Evolutionary conservation across 306 rosid species (phyloP), one percentile per base, ranked within the genome.

Genomic region (Vachellia pachyceras): DNA sequence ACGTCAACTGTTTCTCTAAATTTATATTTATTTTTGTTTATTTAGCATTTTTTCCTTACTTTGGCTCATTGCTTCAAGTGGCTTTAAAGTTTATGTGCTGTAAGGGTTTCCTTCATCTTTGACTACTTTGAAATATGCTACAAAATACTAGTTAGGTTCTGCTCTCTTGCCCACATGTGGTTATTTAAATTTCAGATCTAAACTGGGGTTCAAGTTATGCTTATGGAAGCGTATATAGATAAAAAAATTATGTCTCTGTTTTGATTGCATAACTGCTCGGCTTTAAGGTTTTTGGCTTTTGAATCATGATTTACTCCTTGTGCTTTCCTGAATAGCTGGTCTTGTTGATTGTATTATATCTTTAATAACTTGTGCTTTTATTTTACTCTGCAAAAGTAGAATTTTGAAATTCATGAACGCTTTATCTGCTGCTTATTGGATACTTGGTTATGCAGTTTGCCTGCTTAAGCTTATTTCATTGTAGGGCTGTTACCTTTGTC

Each of bases 391-490:
- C 5, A 12, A 20, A 41, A 40, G 11, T 68, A 3, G 10, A 67
- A 40, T 40, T 20, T 22, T 20, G 2, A 60, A 23, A 68, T 3
- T 22, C 33, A 35, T 9, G 33, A 40, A 29, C 58, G 15, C 73
- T 7, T 64, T 1, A 50, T 82, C 40, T 77, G 23, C 52, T 63
- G 70, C 64, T 77, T 77, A 49, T 63, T 25, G 69, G 82, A 20
- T 33, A 23, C 35, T 60, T 41, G 1, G 7, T 72, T 73, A 29
- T 65, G 55, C 57, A 46, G 73, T 74, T 83, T 76, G 69, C 47
- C 64, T 49, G 75, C 52, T 79, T 58, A 68, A 6, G 81, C 41
- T 57, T 74, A 45, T 47, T 68, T 25, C 22, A 14, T 45, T n/a
- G 64, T 17, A 68, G 81, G 23, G 11, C 18, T 42, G 36, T 67